Evolutionary conservation across 371 early-diverging fungal species (phyloP).

Genomic region (Apophysomyces trapeziformis): DNA sequence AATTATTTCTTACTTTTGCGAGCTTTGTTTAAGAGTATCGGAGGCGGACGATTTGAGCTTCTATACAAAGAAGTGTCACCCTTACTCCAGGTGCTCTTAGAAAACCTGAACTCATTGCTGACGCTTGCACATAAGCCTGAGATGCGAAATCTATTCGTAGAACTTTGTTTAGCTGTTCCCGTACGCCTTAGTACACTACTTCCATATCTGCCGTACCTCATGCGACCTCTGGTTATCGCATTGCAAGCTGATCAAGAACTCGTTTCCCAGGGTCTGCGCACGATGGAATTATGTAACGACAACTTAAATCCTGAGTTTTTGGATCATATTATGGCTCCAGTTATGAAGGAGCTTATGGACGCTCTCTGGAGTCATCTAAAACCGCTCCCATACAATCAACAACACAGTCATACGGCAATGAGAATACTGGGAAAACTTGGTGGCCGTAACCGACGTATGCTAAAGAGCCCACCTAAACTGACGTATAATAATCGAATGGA

Average conservation of each 20-base stretch:
- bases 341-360: constrained; percentile 91
- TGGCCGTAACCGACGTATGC: constrained; percentile 83
- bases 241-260: constrained; percentile 91
- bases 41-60: constrained; percentile 67
- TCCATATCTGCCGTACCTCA: constrained; percentile 92
- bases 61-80: constrained; percentile 92
- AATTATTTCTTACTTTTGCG: constrained; percentile 93
- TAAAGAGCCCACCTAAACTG: constrained; percentile 72
- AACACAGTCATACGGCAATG: constrained; percentile 86
- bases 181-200: constrained; percentile 94
- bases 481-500: constrained; percentile 54
- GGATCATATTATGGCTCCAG: constrained; percentile 95
- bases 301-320: constrained; percentile 96
- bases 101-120: constrained; percentile 85
- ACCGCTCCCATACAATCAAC: constrained; percentile 82
- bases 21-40: constrained; percentile 88
- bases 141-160: constrained; percentile 87
- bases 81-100: constrained; percentile 87
- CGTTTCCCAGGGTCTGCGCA: constrained; percentile 94
- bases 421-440: constrained; percentile 97
- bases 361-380: constrained; percentile 91
- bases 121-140: constrained; percentile 81
- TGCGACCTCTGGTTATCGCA: constrained; percentile 96
- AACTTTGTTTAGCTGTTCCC: constrained; percentile 95
- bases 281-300: constrained; percentile 98